Conservation (phyloP, 495 filamentous ascomycete species). For the Penicillium simplicissimum region DNA sequence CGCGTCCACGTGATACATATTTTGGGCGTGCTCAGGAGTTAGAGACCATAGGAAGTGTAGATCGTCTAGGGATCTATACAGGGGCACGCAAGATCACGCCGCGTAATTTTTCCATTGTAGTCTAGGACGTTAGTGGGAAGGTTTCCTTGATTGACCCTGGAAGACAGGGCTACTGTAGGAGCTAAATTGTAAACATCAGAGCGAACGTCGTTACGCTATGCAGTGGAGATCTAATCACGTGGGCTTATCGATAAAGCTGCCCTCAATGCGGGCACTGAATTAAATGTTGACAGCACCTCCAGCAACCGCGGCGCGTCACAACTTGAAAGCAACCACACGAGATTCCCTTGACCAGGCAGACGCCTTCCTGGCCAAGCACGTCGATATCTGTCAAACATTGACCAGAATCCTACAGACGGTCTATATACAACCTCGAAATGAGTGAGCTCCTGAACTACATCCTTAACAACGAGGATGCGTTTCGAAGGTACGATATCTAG, state of each 20-base stretch:
- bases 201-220: background rate
- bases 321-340: background rate
- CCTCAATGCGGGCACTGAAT: background rate
- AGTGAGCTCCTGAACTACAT: conserved; percentile 63
- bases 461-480: conserved; percentile 61
- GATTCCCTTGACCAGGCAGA: background rate
- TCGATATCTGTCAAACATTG: too few relatives aligned
- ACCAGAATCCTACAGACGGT: background rate
- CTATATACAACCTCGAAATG: conserved; percentile 40
- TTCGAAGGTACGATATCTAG: conserved; percentile 53
- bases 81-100: too few relatives aligned
- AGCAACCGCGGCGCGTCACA: conserved; percentile 2
- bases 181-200: background rate
- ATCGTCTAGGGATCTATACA: too few relatives aligned
- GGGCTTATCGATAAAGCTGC: conserved; percentile 37
- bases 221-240: conserved; percentile 15
- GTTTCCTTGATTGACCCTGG: background rate
- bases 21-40: too few relatives aligned
- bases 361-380: background rate
- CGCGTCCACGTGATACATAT: background rate
- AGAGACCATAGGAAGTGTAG: too few relatives aligned
- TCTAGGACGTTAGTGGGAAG: too few relatives aligned
- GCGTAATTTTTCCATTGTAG: too few relatives aligned
- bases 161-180: too few relatives aligned
- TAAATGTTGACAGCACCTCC: conserved; percentile 1